Conservation (phyloP, 306 rosid species). For the Delonix regia region DNA sequence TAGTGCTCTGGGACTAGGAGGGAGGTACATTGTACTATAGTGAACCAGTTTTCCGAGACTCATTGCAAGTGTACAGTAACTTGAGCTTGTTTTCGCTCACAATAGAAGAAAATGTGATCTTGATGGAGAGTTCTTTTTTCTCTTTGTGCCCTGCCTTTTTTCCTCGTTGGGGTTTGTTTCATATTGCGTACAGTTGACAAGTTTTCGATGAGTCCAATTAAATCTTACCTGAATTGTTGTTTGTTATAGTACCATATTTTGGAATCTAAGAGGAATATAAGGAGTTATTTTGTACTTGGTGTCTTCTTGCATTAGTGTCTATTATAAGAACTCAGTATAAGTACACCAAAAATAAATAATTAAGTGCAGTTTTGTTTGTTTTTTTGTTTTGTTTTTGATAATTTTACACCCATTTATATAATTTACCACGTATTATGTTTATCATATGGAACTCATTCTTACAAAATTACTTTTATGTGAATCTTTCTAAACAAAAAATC, state of each 20-base stretch:
- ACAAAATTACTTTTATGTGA: no score
- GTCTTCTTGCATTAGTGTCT: conserved; percentile 32
- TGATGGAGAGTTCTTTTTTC: conserved; percentile 23
- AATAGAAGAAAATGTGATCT: conserved; percentile 26
- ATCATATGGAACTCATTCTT: no score
- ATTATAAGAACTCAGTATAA: conserved; percentile 27
- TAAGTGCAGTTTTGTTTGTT: no score
- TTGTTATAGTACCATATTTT: conserved; percentile 22
- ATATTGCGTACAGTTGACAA: conserved; percentile 34
- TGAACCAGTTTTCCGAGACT: conserved; percentile 32
- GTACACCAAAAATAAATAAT: no score
- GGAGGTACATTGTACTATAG: conserved; percentile 26
- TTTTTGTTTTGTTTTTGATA: no score
- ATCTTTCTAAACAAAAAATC: no score
- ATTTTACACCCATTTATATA: no score
- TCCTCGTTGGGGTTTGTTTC: conserved; percentile 39
- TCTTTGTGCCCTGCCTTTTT: conserved; percentile 37
- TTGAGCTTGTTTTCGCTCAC: conserved; percentile 35
- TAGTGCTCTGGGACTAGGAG: conserved; percentile 14
- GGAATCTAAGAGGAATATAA: conserved; percentile 39
- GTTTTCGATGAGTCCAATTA: conserved; percentile 27
- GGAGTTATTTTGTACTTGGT: conserved; percentile 43
- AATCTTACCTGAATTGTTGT: neutral
- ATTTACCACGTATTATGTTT: no score
- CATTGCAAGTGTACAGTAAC: conserved; percentile 57